phyloP scores from a whole-genome alignment of 2,329 filamentous ascomycete species.

The Grosmannia clavigera region DNA sequence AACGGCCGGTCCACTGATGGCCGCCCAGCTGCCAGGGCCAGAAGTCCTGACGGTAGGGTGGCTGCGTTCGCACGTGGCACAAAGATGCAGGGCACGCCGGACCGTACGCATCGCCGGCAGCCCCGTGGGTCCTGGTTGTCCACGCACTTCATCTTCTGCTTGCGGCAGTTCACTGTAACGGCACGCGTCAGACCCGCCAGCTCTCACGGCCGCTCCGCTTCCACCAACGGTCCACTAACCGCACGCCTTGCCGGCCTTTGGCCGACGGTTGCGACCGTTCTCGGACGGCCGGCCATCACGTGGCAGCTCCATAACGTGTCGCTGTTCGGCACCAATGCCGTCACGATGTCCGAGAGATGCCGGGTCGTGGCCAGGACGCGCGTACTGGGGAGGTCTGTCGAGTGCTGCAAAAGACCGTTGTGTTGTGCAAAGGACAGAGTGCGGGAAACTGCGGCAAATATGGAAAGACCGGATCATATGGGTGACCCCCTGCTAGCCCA shows the following conservation, averaged over 20 bases:
- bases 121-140: background rate
- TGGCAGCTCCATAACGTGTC: background rate
- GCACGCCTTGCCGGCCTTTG: constrained; percentile 9
- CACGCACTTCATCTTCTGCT: constrained; percentile 11
- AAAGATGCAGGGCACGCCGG: constrained; percentile 9
- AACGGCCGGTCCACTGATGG: constrained; percentile 1
- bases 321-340: background rate
- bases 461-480: background rate
- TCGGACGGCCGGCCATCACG: background rate
- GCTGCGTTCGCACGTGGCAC: constrained; percentile 10
- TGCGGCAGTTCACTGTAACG: constrained; percentile 9
- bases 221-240: background rate
- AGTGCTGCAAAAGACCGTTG: background rate
- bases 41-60: background rate
- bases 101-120: constrained; percentile 8
- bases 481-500: background rate
- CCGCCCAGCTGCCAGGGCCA: background rate
- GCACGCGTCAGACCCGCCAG: background rate
- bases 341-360: background rate
- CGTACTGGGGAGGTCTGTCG: background rate
- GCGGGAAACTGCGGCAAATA: background rate
- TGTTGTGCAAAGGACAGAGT: background rate
- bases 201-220: background rate
- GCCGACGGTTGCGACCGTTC: background rate
- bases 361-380: background rate